Percentiles rank a stretch among this genome's conserved stretches.
Conservation (phyloP, 1,139 yeast species). For the Taphrina wiesneri region DNA sequence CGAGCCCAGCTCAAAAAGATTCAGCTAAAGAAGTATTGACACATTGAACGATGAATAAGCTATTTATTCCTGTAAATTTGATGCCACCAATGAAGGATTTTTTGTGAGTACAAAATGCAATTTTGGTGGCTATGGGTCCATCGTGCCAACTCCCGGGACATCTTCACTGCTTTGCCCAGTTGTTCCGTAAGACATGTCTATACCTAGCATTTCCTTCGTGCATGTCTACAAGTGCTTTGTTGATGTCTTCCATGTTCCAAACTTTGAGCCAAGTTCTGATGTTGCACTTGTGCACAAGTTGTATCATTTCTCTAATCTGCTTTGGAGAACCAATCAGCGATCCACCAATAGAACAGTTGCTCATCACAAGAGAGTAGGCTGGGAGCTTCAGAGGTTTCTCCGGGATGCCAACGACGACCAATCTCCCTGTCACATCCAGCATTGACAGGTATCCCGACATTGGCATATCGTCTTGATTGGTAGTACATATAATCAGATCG, state of each 20-base stretch:
- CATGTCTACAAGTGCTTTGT: constrained; percentile 28
- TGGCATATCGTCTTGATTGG: constrained; percentile 42
- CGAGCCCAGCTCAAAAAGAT: neutral
- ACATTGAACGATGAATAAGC: no score
- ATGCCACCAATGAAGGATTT: no score
- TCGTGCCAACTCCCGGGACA: no score
- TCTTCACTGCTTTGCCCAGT: neutral
- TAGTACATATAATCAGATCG: constrained; percentile 56
- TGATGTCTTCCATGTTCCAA: constrained; percentile 54
- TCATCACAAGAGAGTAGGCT: constrained; percentile 30
- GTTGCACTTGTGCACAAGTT: constrained; percentile 55
- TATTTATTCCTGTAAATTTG: no score
- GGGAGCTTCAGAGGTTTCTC: constrained; percentile 17
- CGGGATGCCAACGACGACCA: constrained; percentile 38
- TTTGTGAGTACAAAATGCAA: no score
- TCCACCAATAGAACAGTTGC: constrained; percentile 32
- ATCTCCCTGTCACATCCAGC: constrained; percentile 34
- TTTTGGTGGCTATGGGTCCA: no score
- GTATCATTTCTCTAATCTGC: constrained; percentile 59
- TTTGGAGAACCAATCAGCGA: constrained; percentile 52
- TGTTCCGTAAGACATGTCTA: constrained; percentile 14
- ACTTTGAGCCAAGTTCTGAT: constrained; percentile 63
- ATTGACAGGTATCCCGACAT: constrained; percentile 44
- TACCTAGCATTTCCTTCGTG: constrained; percentile 21
- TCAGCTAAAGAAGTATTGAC: no score